phyloP scores from a whole-genome alignment of 768 basidiomycete genomes.

The Collybia sordida region DNA sequence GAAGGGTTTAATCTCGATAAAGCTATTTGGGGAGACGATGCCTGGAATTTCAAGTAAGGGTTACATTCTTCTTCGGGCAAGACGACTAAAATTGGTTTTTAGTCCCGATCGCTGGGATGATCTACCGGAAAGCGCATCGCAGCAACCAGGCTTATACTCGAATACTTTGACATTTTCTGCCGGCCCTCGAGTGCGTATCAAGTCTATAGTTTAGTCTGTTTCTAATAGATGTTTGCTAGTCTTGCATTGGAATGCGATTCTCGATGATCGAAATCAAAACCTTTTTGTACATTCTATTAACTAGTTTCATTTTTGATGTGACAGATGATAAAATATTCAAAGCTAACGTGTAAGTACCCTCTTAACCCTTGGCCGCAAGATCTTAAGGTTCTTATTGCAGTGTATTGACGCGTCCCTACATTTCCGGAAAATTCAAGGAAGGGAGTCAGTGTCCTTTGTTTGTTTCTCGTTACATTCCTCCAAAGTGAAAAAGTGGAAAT shows the following conservation, averaged over 20 bases:
- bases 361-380: background rate
- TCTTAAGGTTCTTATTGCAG: conserved; percentile 27
- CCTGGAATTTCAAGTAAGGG: conserved; percentile 77
- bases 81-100: background rate
- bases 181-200: conserved; percentile 67
- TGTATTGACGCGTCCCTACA: conserved; percentile 64
- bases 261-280: conserved; percentile 84
- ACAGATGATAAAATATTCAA: conserved; percentile 54
- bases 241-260: conserved; percentile 81
- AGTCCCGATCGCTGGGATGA: conserved; percentile 85
- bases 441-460: conserved; percentile 66
- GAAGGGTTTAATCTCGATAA: conserved; percentile 82
- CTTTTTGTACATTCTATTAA: conserved; percentile 68
- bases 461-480: conserved; percentile 35
- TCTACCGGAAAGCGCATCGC: conserved; percentile 65
- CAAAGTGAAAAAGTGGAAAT: too few species aligned
- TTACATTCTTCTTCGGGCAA: background rate
- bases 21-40: conserved; percentile 76
- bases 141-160: conserved; percentile 70
- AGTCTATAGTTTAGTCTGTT: background rate
- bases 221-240: conserved; percentile 39
- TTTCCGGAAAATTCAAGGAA: conserved; percentile 49
- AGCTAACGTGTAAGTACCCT: conserved; percentile 57
- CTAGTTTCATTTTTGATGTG: conserved; percentile 60
- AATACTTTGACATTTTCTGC: conserved; percentile 78